A percentile compares a stretch with the other conserved stretches of the same genome.
phyloP scores from a whole-genome alignment of 2,329 filamentous ascomycete species.

The Botrytis fabae region DNA sequence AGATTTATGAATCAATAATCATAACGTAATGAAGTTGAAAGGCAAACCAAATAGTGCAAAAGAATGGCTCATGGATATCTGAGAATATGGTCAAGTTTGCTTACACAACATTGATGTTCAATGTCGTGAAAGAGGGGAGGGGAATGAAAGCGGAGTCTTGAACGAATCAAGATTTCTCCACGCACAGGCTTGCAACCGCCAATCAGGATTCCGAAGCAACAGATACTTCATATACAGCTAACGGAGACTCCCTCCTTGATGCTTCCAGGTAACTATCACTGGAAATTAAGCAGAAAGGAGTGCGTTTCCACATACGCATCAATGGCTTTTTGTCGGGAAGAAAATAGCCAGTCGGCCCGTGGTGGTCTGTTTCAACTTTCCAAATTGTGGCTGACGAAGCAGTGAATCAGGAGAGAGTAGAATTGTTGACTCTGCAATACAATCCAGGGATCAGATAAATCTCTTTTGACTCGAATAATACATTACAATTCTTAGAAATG shows the following conservation, averaged over 20 bases:
- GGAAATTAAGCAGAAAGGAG: background rate
- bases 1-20: background rate
- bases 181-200: background rate
- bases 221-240: background rate
- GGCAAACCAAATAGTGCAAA: background rate
- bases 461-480: background rate
- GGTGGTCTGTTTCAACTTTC: background rate
- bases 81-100: slow-evolving; percentile 5
- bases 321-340: background rate
- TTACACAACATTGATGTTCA: slow-evolving; percentile 14
- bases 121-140: slow-evolving; percentile 2
- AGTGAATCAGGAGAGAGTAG: background rate
- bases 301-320: background rate
- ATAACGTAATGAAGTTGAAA: slow-evolving; percentile 14
- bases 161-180: background rate
- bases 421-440: background rate
- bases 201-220: background rate
- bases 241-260: background rate
- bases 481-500: background rate
- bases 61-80: background rate
- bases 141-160: background rate
- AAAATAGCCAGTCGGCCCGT: background rate
- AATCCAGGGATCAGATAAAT: background rate
- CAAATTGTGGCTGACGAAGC: background rate
- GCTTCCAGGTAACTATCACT: background rate